Evolutionary conservation across 1,284 basidiomycete genomes (phyloP).

Genomic region (Volvariella volvacea): DNA sequence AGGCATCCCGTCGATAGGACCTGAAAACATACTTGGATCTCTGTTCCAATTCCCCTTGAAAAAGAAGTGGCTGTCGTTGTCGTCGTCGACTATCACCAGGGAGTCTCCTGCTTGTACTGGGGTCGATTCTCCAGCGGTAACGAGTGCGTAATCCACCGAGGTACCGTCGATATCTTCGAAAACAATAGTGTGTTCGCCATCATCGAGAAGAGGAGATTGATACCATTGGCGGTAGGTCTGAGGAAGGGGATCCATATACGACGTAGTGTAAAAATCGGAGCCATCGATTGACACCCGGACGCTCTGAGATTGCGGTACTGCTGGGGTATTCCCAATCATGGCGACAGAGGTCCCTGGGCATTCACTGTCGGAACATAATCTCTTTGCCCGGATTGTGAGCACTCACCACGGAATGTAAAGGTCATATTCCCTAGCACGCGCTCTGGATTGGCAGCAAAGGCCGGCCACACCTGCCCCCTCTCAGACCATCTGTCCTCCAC

Average conservation of each 20-base stretch:
- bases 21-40: slow-evolving; percentile 11
- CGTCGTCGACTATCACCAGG: slow-evolving; percentile 14
- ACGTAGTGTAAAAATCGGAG: slow-evolving; percentile 8
- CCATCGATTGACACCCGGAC: slow-evolving; percentile 15
- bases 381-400: no score
- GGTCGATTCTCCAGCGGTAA: slow-evolving; percentile 11
- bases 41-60: slow-evolving; percentile 11
- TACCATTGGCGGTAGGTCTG: slow-evolving; percentile 18
- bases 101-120: slow-evolving; percentile 10
- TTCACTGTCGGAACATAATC: no score
- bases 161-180: slow-evolving; percentile 13
- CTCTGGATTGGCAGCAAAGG: no score
- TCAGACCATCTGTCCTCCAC: no score
- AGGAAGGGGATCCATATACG: slow-evolving; percentile 15
- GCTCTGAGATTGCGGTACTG: no score
- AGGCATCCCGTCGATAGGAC: slow-evolving; percentile 13
- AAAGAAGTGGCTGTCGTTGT: slow-evolving; percentile 8
- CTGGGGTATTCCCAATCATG: no score
- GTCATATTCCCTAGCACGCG: no score
- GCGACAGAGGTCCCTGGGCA: no score
- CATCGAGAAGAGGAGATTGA: slow-evolving; percentile 13
- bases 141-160: slow-evolving; percentile 14
- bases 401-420: no score
- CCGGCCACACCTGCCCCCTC: no score
- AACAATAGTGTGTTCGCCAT: slow-evolving; percentile 13